Evolutionary conservation across 495 filamentous ascomycete genomes (phyloP).

Genomic region (Corynascus novoguineensis): DNA sequence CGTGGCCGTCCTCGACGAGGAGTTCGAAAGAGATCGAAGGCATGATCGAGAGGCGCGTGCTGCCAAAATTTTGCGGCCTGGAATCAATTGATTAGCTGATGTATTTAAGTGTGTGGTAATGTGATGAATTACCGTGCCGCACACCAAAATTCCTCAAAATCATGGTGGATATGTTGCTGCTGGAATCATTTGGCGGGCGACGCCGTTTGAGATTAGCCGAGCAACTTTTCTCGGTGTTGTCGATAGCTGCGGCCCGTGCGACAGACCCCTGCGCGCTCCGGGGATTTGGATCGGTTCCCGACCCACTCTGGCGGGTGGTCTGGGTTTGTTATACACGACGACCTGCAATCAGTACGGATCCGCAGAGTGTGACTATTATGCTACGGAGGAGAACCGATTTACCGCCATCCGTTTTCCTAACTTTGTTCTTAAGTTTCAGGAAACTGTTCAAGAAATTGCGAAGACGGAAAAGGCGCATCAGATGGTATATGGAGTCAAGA

Average conservation of each 20-base stretch:
- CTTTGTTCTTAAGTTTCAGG: no score
- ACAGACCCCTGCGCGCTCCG: neutral
- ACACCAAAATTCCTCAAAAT: conserved; percentile 48
- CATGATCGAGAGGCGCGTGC: conserved; percentile 35
- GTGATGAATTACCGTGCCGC: conserved; percentile 40
- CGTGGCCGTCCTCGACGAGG: conserved; percentile 9
- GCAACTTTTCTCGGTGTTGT: conserved; percentile 27
- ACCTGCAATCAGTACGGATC: no score
- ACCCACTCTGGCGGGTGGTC: neutral
- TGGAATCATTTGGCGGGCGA: conserved; percentile 13
- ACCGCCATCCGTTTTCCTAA: no score
- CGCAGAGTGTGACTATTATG: no score
- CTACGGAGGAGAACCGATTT: no score
- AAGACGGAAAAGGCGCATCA: neutral
- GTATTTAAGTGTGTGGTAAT: neutral
- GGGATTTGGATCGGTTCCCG: neutral
- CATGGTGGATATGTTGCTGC: conserved; percentile 32
- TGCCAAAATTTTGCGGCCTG: conserved; percentile 46
- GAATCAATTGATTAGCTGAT: conserved; percentile 16
- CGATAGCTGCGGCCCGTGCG: conserved; percentile 24
- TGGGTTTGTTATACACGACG: no score
- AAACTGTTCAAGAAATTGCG: no score
- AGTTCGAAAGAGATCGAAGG: conserved; percentile 30
- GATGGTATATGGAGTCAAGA: conserved; percentile 18
- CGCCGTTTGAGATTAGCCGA: conserved; percentile 10